Base-by-base conservation (phyloP, 495 filamentous ascomycete species). In the Penicillium turbatum region DNA sequence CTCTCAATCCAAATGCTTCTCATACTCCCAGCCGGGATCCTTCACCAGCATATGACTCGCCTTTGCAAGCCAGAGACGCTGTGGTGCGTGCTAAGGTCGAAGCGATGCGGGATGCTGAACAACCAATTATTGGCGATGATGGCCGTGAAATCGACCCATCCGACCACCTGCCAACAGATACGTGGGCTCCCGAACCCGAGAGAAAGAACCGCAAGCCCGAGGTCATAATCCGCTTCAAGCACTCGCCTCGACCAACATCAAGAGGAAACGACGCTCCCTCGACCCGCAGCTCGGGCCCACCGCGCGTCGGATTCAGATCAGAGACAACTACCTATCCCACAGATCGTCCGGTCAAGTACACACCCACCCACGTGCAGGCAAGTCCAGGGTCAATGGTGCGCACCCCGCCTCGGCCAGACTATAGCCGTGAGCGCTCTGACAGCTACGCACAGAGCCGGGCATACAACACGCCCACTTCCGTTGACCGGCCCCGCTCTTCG, bases 121-220 rank as follows among this genome's bases (percentile, higher is more conserved):
- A 69, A 3, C 79, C 77, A 7, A 92, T 97, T 46, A 86, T 90
- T 49, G 89, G 86, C 0, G 84, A 87, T 51, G 85, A 93, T 67
- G 95, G 93, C 12, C 80, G 88, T 29, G 86, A 92, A 51, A 84
- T 97, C 52, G 93, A 97, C 65, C 92, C 90, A 0, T 92, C 88
- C 2, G 93, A 98, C 67, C 90, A 97, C 64, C 82, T 98, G 0
- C 93, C 92, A 0, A 82, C 89, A 40, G 86, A 92, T 34, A 89
- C 85, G 4, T 97, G 91, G 88, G 93, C 93, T 0, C 93, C 93
- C 0, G 91, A 97, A 65, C 92, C 92, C 1, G 92, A 97, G 60
- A 76, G 78, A 21, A 93, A 90, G 68, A 80, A 76, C 34, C 77
- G 82, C 43, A 81, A 81, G 24, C 73, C 82, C 7, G 78, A 81